Evolutionary conservation across 2,329 filamentous ascomycete genomes (phyloP).

Genomic region (Cladophialophora carrionii): DNA sequence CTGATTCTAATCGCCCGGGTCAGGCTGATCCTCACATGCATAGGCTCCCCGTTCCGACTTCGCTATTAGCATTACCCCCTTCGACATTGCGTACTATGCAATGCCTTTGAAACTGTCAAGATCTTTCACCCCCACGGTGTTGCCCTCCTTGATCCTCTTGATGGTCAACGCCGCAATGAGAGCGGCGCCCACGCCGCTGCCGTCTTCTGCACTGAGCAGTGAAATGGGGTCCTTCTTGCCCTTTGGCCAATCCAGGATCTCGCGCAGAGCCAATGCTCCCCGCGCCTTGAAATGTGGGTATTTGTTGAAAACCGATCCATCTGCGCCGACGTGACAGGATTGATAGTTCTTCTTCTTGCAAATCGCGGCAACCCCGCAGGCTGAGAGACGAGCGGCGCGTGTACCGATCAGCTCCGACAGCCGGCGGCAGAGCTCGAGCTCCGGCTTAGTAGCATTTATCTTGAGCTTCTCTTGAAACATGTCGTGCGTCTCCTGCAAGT

Average conservation of each 20-base stretch:
- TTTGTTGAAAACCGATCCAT: constrained; percentile 98
- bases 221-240: constrained; percentile 81
- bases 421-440: constrained; percentile 86
- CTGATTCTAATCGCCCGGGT: neutral
- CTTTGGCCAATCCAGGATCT: constrained; percentile 92
- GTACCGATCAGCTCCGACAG: constrained; percentile 94
- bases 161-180: constrained; percentile 78
- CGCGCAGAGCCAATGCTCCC: constrained; percentile 83
- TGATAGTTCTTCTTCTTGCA: constrained; percentile 93
- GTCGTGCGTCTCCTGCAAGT: constrained; percentile 84
- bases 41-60: neutral
- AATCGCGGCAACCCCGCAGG: constrained; percentile 94
- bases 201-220: constrained; percentile 89
- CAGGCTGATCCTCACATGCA: neutral
- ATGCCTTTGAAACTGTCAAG: constrained; percentile 42
- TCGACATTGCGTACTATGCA: constrained; percentile 1
- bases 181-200: constrained; percentile 93
- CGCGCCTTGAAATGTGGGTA: constrained; percentile 97
- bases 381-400: constrained; percentile 86
- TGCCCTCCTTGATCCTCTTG: constrained; percentile 64
- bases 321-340: constrained; percentile 89
- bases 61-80: neutral
- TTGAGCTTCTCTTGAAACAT: constrained; percentile 76
- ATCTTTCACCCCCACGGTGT: constrained; percentile 62
- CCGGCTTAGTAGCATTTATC: constrained; percentile 71